phyloP scores from a whole-genome alignment of 2,329 filamentous ascomycete genomes.

The Penicillium capsulatum region DNA sequence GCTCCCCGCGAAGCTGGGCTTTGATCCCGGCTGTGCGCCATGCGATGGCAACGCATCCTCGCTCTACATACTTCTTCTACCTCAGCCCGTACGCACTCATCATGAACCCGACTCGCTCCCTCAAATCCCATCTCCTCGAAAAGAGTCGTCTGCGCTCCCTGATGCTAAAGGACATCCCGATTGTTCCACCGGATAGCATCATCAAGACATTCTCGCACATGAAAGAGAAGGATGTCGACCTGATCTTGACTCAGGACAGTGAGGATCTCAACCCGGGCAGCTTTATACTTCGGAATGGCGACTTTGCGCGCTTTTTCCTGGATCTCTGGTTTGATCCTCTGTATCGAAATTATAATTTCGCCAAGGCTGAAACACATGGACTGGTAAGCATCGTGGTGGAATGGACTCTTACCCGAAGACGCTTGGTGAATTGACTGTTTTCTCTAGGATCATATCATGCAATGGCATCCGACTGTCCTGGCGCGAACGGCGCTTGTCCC shows the following conservation, averaged over 20 bases:
- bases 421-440: conserved; percentile 25
- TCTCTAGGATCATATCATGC: conserved; percentile 72
- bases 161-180: conserved; percentile 80
- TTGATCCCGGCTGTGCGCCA: conserved; percentile 83
- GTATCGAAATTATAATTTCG: conserved; percentile 92
- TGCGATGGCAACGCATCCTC: conserved; percentile 74
- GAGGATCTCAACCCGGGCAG: conserved; percentile 73
- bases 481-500: conserved; percentile 87
- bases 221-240: conserved; percentile 70
- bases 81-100: conserved; percentile 81
- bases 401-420: background rate
- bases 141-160: conserved; percentile 63
- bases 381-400: conserved; percentile 60
- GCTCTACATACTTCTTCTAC: conserved; percentile 79
- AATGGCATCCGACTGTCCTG: conserved; percentile 96
- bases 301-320: conserved; percentile 88
- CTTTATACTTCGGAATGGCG: conserved; percentile 74
- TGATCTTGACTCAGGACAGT: conserved; percentile 79
- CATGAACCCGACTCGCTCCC: conserved; percentile 69
- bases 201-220: conserved; percentile 89
- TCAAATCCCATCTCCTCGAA: conserved; percentile 69
- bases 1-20: conserved; percentile 49
- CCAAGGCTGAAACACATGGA: conserved; percentile 88
- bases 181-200: conserved; percentile 93
- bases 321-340: conserved; percentile 96